phyloP scores from a whole-genome alignment of 768 basidiomycete species.

The Xerocomus potaroensis region DNA sequence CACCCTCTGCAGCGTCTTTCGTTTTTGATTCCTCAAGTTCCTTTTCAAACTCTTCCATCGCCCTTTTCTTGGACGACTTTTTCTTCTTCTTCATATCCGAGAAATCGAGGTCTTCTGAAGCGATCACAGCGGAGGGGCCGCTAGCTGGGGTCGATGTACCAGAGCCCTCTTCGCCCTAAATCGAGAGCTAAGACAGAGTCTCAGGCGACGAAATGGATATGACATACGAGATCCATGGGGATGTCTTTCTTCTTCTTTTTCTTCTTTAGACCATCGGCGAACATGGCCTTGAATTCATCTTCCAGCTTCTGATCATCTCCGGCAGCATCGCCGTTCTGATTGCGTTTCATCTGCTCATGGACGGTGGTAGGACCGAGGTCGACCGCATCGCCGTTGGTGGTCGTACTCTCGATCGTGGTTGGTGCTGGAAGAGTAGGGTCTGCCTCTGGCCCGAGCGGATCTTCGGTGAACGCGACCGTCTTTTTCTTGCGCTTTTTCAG shows the following conservation, averaged over 20 bases:
- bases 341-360: constrained; percentile 67
- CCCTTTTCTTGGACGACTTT: constrained; percentile 85
- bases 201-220: not conserved
- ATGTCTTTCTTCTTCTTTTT: constrained; percentile 94
- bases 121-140: constrained; percentile 36
- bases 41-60: constrained; percentile 93
- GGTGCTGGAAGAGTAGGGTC: constrained; percentile 81
- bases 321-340: constrained; percentile 34
- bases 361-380: constrained; percentile 74
- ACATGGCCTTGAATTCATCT: constrained; percentile 79
- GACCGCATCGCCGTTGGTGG: constrained; percentile 65
- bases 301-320: constrained; percentile 52
- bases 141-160: constrained; percentile 57
- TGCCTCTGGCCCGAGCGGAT: constrained; percentile 75
- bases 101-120: constrained; percentile 83
- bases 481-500: constrained; percentile 89
- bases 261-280: constrained; percentile 79
- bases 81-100: constrained; percentile 98
- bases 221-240: constrained; percentile 71
- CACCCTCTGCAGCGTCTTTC: constrained; percentile 59
- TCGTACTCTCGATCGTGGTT: constrained; percentile 63
- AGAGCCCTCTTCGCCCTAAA: constrained; percentile 58
- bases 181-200: not conserved
- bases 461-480: constrained; percentile 78
- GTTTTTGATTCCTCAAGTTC: constrained; percentile 73